Base-by-base conservation (phyloP, 768 basidiomycete genomes). In the Trametes sanguinea region DNA sequence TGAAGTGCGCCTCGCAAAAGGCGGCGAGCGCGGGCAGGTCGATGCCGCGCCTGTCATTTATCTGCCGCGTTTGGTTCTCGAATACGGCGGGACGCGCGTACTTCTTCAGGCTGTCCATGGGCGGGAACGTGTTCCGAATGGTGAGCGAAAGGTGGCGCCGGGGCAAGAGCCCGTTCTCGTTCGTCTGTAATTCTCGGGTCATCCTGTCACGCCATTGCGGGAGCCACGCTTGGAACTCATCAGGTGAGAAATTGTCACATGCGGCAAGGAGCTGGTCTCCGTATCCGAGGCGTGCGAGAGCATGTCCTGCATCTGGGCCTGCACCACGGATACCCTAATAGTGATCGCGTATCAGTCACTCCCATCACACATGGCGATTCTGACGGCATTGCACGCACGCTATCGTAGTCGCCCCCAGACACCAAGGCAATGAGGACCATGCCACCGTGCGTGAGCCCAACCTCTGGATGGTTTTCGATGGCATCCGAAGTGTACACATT, bases 391-490 rank as follows among this genome's bases (percentile, higher is more conserved):
- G 3, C 22, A 54, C 67, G 7, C n/a, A 74, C 74, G 17, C 57
- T 55, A 60, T 74, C 68, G 35, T 78, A 78, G 61, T 78, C 77
- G 2, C 76, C 74, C n/a, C 76, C 75, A 8, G 62, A 57, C 14
- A 76, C 59, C 3, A 78, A 45, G 0, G 76, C 77, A 48, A 77
- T 65, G 22, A 78, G 65, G 22, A 77, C 61, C 27, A 77, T 59
- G 2, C 74, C 75, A 7, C 71, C 73, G 22, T 63, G 61, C 1
- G 71, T 70, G 29, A 78, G 64, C 1, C 54, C 48, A 11, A 76
- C 61, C 0, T 66, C 57, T 2, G 68, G 68, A 48, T 73, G 65
- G 2, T 32, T 63, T 9, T 54, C 37, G 17, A 77, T 67, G 55
- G 52, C 62, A 33, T 67, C 67, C 2, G 71, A 71, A 30, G 62